phyloP scores from a whole-genome alignment of 1,284 basidiomycete species.

The Porodaedalea pini region DNA sequence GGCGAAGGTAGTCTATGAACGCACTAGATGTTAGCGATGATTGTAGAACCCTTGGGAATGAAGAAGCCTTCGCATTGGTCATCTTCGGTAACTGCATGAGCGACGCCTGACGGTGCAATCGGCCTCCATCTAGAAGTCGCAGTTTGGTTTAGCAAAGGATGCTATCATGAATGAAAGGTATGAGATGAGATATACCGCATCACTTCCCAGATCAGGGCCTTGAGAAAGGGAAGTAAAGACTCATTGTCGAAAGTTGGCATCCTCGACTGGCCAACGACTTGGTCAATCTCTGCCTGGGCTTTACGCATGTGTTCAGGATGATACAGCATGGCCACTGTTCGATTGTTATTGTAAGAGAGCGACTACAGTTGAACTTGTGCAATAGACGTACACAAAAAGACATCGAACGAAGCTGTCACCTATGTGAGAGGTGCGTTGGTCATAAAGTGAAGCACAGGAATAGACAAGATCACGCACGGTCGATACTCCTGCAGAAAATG shows the following conservation, averaged over 20 bases:
- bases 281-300: slow-evolving; percentile 21
- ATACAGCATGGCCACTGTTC: slow-evolving; percentile 10
- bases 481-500: slow-evolving; percentile 25
- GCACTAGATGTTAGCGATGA: slow-evolving; percentile 21
- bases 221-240: slow-evolving; percentile 21
- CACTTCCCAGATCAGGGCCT: slow-evolving; percentile 20
- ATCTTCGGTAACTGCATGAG: slow-evolving; percentile 36
- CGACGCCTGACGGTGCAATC: slow-evolving; percentile 25
- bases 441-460: too few species aligned
- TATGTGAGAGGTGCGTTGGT: too few species aligned
- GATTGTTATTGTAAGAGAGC: neutral
- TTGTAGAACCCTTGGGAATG: slow-evolving; percentile 20
- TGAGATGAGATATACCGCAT: neutral
- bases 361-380: neutral
- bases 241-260: slow-evolving; percentile 21
- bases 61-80: slow-evolving; percentile 27
- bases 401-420: slow-evolving; percentile 1
- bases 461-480: slow-evolving; percentile 21
- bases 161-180: neutral
- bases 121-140: slow-evolving; percentile 5
- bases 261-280: slow-evolving; percentile 23
- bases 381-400: slow-evolving; percentile 6
- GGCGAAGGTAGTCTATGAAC: neutral
- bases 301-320: slow-evolving; percentile 7
- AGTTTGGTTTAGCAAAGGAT: neutral